Evolutionary conservation across 192 early-diverging fungal genomes (phyloP), one percentile per base, ranked within the genome.

Genomic region (Mortierella alpina): DNA sequence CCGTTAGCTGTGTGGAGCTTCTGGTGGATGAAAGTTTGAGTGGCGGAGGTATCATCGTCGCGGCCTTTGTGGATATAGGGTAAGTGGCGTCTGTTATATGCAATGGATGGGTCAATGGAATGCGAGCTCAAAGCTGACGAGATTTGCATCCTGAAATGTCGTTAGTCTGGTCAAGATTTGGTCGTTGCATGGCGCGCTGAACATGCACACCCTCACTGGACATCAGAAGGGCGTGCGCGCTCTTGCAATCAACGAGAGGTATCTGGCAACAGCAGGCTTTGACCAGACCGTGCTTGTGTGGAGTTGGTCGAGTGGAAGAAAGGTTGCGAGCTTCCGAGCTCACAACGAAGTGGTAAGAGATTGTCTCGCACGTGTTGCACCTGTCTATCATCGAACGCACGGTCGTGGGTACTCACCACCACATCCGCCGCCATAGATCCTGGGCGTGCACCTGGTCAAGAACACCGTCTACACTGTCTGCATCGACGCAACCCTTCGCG

Each of bases 31-130:
- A 56, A 41, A 58, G 10, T 42, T 58, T 74, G 40, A 65, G 67
- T 1, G 64, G 76, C 45, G 68, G 75, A 2, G 76, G 76, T 18
- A 65, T 79, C 4, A 66, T 74, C 40, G 72, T 70, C 42, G 79
- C 79, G 1, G 79, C 71, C 6, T 82, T 82, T 82, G 68, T 69
- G 17, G 79, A 82, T 59, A 73, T 70, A 50, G 79, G 79, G 79
- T 82, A 82, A 51, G 79, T 22, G 0, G 46, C n/a, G n/a, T n/a
- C n/a, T 18, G 39, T 5, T 48, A 1, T 17, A 0, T 56, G 20
- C 14, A 15, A 5, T 51, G 31, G 31, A 18, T 22, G 2, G 55
- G 9, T 22, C 41, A 60, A 14, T 41, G 39, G n/a, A 1, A 60
- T 42, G 48, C 2, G 47, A 18, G 45, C 40, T 54, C 4, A 31